Evolutionary conservation across 352 stramenopile species (phyloP).

Genomic region (Globisporangium spinosum): DNA sequence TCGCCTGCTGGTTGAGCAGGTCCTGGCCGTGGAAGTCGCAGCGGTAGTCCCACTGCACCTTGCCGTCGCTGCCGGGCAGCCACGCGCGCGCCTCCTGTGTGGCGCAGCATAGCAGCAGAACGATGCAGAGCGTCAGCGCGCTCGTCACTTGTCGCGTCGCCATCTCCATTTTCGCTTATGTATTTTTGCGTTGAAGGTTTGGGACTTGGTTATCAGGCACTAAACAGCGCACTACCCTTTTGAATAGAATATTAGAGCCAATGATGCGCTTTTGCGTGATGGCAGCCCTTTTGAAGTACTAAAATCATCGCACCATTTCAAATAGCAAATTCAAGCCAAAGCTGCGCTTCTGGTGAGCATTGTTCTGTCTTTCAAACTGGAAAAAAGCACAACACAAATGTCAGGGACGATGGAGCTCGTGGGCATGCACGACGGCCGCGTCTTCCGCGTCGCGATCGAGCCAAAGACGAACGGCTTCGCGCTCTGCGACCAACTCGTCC

Average conservation of each 20-base stretch:
- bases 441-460: not conserved
- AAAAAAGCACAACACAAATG: not conserved
- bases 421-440: not conserved
- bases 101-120: not conserved
- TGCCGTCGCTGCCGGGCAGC: constrained; percentile 21
- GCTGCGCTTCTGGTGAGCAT: not conserved
- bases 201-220: not conserved
- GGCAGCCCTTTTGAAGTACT: not conserved
- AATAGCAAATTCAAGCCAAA: not conserved
- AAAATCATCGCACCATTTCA: not conserved
- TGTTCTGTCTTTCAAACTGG: not conserved
- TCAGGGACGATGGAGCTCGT: not conserved
- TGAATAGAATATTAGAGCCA: not conserved
- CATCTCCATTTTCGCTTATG: not conserved
- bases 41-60: constrained; percentile 28
- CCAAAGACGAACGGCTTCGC: not conserved
- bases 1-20: constrained; percentile 15
- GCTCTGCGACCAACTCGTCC: not conserved
- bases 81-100: constrained; percentile 13
- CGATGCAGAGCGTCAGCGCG: not conserved
- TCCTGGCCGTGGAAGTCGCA: constrained; percentile 32
- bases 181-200: not conserved
- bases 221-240: not conserved
- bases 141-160: not conserved
- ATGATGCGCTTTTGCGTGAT: not conserved